A percentile compares a stretch with the other conserved stretches of the same genome.
Evolutionary conservation across 2,329 filamentous ascomycete genomes (phyloP).

Genomic region (Alternaria consortialis): DNA sequence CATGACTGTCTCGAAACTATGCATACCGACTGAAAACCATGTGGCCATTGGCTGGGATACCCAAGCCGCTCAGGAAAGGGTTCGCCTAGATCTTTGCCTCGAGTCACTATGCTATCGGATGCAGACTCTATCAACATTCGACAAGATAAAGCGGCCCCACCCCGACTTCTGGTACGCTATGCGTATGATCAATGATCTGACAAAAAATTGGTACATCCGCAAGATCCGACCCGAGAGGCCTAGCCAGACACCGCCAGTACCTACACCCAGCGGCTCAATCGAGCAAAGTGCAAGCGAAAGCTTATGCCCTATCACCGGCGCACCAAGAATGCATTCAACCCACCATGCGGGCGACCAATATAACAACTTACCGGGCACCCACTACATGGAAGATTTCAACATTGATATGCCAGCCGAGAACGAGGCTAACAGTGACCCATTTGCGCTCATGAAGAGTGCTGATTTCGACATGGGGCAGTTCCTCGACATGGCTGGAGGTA

Average conservation of each 20-base stretch:
- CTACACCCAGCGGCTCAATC: constrained; percentile 3
- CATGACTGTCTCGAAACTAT: constrained; percentile 40
- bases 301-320: constrained; percentile 16
- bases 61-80: constrained; percentile 42
- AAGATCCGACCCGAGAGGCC: constrained; percentile 28
- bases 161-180: constrained; percentile 45
- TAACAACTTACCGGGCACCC: background rate
- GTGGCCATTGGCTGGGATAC: constrained; percentile 41
- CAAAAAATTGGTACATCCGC: constrained; percentile 40
- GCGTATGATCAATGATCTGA: constrained; percentile 42
- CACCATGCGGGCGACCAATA: background rate
- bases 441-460: constrained; percentile 32
- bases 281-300: constrained; percentile 18
- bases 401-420: constrained; percentile 7
- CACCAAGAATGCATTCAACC: constrained; percentile 10
- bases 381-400: constrained; percentile 8
- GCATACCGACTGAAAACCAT: constrained; percentile 39
- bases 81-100: constrained; percentile 44
- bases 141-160: constrained; percentile 34
- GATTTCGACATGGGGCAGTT: constrained; percentile 49
- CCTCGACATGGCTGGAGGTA: constrained; percentile 38
- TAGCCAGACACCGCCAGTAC: constrained; percentile 3
- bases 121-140: constrained; percentile 38
- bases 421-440: constrained; percentile 23
- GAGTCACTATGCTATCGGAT: constrained; percentile 48